phyloP scores from a whole-genome alignment of 2,329 filamentous ascomycete species.

The Clarireedia sp. region DNA sequence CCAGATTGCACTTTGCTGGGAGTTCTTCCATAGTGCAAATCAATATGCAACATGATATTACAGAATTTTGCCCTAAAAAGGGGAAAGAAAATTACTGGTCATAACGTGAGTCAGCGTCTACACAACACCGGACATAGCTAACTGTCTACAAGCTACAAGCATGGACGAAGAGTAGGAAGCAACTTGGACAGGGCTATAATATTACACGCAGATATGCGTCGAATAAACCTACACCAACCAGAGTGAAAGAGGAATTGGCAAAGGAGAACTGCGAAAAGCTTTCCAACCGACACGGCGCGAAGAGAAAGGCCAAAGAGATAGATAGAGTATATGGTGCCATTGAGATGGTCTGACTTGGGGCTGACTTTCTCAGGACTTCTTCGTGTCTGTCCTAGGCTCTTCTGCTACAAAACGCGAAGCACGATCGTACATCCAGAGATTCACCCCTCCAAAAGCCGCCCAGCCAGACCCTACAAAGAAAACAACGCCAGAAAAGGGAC shows the following conservation, averaged over 20 bases:
- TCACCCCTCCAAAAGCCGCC: conserved; percentile 43
- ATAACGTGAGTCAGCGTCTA: conserved; percentile 25
- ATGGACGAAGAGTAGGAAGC: conserved; percentile 19
- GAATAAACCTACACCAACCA: conserved; percentile 11
- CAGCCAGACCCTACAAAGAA: conserved; percentile 12
- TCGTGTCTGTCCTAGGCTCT: conserved; percentile 78
- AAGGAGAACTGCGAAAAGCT: conserved; percentile 25
- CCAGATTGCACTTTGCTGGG: conserved; percentile 3
- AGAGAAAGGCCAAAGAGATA: conserved; percentile 39
- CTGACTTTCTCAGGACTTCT: conserved; percentile 59
- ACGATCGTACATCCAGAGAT: conserved; percentile 83
- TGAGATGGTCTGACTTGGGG: background rate
- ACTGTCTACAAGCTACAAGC: conserved; percentile 21
- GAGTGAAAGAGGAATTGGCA: conserved; percentile 23
- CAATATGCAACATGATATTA: conserved; percentile 30
- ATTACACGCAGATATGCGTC: conserved; percentile 8
- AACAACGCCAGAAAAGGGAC: conserved; percentile 16
- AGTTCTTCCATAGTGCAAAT: conserved; percentile 10
- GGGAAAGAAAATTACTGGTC: conserved; percentile 28
- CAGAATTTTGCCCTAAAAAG: conserved; percentile 27
- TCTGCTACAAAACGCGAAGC: conserved; percentile 90
- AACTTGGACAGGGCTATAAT: background rate
- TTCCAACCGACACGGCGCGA: conserved; percentile 31
- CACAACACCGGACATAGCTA: conserved; percentile 12
- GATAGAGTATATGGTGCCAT: conserved; percentile 37